Conservation (phyloP, 2,329 filamentous ascomycete genomes). For the Apiospora hydei region DNA sequence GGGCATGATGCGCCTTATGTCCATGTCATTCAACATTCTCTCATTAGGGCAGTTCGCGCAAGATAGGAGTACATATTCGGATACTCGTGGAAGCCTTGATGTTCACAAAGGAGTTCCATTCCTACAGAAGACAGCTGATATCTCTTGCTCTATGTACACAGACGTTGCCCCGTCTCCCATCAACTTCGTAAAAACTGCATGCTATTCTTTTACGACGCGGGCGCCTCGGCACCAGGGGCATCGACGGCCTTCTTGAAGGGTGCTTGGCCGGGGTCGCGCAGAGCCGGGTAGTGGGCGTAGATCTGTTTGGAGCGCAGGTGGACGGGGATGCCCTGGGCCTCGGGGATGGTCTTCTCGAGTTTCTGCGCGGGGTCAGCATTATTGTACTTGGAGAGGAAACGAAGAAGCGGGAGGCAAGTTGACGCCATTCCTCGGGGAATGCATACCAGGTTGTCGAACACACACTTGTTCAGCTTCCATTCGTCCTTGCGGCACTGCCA, state of each 20-base stretch:
- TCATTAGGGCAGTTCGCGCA: background rate
- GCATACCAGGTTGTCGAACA: constrained; percentile 89
- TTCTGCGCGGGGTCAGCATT: constrained; percentile 62
- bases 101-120: constrained; percentile 14
- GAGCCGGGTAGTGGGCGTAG: constrained; percentile 61
- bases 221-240: constrained; percentile 36
- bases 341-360: constrained; percentile 82
- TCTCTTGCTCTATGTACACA: constrained; percentile 28
- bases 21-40: background rate
- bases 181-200: background rate
- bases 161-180: constrained; percentile 10
- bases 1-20: background rate
- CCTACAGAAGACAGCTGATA: constrained; percentile 22
- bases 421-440: constrained; percentile 43
- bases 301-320: constrained; percentile 74
- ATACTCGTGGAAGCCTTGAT: background rate
- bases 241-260: constrained; percentile 41
- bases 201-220: background rate
- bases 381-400: too few relatives aligned
- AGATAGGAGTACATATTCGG: background rate
- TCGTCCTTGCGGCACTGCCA: constrained; percentile 93
- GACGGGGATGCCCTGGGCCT: constrained; percentile 75
- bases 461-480: constrained; percentile 92
- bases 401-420: too few relatives aligned
- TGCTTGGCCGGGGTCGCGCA: constrained; percentile 42